Conservation (phyloP, 768 basidiomycete genomes). For the Boletus coccyginus region DNA sequence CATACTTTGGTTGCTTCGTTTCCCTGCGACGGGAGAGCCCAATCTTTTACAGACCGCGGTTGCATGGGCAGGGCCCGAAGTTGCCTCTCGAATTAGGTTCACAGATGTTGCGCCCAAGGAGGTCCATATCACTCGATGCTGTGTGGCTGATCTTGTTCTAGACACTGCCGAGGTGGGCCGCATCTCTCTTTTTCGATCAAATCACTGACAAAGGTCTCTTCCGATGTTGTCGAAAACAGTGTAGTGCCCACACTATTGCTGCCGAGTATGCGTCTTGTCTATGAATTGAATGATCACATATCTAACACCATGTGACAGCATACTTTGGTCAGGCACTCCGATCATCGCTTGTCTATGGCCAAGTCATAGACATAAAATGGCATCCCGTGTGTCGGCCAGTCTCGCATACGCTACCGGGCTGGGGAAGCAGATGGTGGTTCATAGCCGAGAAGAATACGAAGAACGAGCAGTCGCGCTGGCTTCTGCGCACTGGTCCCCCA, state of each 20-base stretch:
- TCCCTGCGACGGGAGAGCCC: conserved; percentile 45
- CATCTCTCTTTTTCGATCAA: neutral
- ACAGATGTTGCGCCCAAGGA: conserved; percentile 49
- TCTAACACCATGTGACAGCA: conserved; percentile 29
- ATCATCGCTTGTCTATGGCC: conserved; percentile 46
- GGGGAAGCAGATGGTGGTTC: conserved; percentile 46
- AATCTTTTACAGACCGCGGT: conserved; percentile 41
- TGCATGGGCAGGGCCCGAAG: conserved; percentile 45
- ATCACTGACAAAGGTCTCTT: neutral
- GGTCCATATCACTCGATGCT: conserved; percentile 41
- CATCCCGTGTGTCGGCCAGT: conserved; percentile 48
- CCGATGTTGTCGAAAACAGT: conserved; percentile 27
- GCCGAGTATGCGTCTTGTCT: conserved; percentile 38
- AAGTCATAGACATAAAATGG: conserved; percentile 46
- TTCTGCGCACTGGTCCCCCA: conserved; percentile 23
- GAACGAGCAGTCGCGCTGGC: conserved; percentile 43
- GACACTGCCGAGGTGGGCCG: conserved; percentile 47
- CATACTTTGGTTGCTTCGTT: conserved; percentile 53
- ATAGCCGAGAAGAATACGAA: conserved; percentile 43
- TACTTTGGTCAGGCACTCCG: conserved; percentile 52
- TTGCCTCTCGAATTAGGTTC: conserved; percentile 45
- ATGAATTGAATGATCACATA: neutral
- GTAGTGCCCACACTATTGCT: conserved; percentile 52
- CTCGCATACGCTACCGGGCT: conserved; percentile 47
- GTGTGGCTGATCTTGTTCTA: conserved; percentile 50